Base-by-base conservation (phyloP, 2,329 filamentous ascomycete genomes). In the Emericellopsis atlantica region DNA sequence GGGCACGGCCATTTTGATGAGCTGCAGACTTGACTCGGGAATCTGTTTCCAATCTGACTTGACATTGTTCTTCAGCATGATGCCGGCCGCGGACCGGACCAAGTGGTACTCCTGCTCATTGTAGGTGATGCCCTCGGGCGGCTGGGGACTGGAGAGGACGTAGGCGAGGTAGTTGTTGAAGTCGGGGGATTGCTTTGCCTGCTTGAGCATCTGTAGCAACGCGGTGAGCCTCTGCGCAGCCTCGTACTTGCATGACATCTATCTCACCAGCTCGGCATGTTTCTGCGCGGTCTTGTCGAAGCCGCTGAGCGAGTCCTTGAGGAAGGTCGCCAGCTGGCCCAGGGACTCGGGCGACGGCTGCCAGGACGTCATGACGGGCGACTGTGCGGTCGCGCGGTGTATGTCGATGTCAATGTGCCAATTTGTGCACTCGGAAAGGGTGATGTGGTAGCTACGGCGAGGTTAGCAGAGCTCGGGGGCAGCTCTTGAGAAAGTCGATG, bases 161-260 rank as follows among this genome's bases (percentile, higher is more conserved):
- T 84, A 95, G 51, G 86, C 84, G 36, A 98, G 79, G 62, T 98
- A 98, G 65, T 96, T 96, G 69, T 93, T 90, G 69, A 95, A 85
- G 60, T 96, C 90, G 38, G 89, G 89, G 10, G 85, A 92, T 40
- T 72, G 67, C 59, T 86, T 93, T 45, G 90, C 92, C 66, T 94
- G 84, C 49, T 78, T 72, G 52, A 98, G 84, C 86, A 96, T 93
- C 92, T 96, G 53, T 40, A 45, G 38, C 43, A 38, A 40, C 8
- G 8, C 6, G 9, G 32, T 35, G 9, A 35, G 32, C 18, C 18
- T 15, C 8, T 35, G 32, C 4, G 32, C 32, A 15, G n/a, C n/a
- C 18, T 35, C 15, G 5, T 37, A 33, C 34, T 12, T 5, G 18
- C 18, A 21, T 22, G 22, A 10, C 18, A 29, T 12, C 35, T 10